Evolutionary conservation across 176 grass and related monocot genomes (phyloP), one percentile per base, ranked within the genome.

Genomic region (Ensete ventricosum): DNA sequence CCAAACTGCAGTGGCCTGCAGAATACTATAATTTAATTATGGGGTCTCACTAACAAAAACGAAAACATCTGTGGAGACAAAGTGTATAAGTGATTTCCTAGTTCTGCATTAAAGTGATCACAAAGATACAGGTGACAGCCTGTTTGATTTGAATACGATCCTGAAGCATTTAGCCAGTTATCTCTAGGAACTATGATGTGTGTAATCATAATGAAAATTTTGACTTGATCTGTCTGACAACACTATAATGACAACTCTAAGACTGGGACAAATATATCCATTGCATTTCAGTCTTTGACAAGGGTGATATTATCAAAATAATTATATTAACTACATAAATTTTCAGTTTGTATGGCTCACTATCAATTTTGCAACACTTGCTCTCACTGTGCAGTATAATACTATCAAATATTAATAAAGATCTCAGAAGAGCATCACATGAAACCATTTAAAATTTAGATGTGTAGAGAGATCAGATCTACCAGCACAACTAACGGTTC

Each of bases 401-500:
- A 69, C 34, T 25, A 7, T 14, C 9, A 73, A 75, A 53, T 11
- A 9, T 50, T 27, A 9, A 51, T 65, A 29, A 77, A 22, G 63
- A 71, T 57, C 13, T 73, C 29, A 17, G 19, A 68, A 51, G 54
- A 53, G 54, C 52, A 59, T 63, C 13, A 55, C 71, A 19, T n/a
- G 11, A 50, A 64, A 50, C 17, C 2, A 51, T 64, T 25, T 64
- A 11, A 24, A 65, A 25, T 25, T 52, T 53, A 14, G 7, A 50
- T 14, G 1, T 7, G 16, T 50, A 21, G 17, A 53, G n/a, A 73
- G 80, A 53, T 13, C 19, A 63, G 60, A 67, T 3, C 75, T 98
- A 99, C 95, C 95, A 99, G 80, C 48, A 99, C 90, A 76, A 83
- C 75, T 77, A 99, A 81, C 76, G 95, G 90, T 85, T 99, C 95